A percentile compares a stretch with the other conserved stretches of the same genome.
Evolutionary conservation across 202 grass and related monocot species (phyloP).

Genomic region (Zoysia matrella): DNA sequence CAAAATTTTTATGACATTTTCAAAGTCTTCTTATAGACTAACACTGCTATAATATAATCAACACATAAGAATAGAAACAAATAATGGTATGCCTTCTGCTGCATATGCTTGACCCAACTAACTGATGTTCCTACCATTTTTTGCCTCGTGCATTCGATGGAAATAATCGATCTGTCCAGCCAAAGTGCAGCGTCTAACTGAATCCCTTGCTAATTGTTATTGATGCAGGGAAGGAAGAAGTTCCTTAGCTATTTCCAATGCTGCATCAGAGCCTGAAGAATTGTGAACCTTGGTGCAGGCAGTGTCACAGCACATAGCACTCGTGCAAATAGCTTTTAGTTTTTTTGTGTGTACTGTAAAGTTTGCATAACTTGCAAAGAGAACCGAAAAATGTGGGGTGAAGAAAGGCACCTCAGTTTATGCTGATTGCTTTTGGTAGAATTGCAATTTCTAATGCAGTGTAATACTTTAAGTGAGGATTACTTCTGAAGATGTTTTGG

Average conservation of each 20-base stretch:
- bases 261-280: slow-evolving; percentile 21
- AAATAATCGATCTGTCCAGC: background rate
- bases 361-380: slow-evolving; percentile 41
- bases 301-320: slow-evolving; percentile 19
- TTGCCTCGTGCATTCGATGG: background rate
- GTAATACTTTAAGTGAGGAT: slow-evolving; percentile 7
- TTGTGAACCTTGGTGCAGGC: background rate
- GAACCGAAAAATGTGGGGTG: slow-evolving; percentile 5
- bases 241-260: no score
- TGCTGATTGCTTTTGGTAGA: no score
- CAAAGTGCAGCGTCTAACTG: background rate
- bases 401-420: background rate
- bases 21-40: background rate
- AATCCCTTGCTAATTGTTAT: slow-evolving; percentile 16
- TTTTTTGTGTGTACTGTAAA: slow-evolving; percentile 43
- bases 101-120: slow-evolving; percentile 7
- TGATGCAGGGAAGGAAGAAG: background rate
- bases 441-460: slow-evolving; percentile 17
- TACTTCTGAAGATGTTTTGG: slow-evolving; percentile 21
- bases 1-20: background rate
- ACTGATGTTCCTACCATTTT: background rate
- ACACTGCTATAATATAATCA: background rate
- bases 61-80: slow-evolving; percentile 2
- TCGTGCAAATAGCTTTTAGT: slow-evolving; percentile 40
- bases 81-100: background rate